Evolutionary conservation across 345 rosid genomes (phyloP), one percentile per base, ranked within the genome.

Genomic region (Triadica sebifera): DNA sequence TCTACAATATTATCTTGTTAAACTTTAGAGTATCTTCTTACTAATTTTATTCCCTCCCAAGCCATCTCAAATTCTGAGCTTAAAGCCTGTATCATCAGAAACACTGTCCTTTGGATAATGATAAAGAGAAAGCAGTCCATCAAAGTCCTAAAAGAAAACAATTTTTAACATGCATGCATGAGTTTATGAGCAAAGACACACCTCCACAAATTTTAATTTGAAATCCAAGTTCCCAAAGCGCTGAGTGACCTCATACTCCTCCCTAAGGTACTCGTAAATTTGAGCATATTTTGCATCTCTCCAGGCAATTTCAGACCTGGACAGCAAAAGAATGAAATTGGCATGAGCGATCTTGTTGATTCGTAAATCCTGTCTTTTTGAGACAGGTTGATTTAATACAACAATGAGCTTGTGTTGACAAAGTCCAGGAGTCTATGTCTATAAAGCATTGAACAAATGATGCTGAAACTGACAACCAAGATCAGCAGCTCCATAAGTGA

Each of bases 281-380:
- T 84, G 96, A 77, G 96, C 93, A 80, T 92, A 92, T 81, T 88
- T 94, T 56, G 96, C 98, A 81, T 90, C 92, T 78, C 93, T 88
- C 98, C 97, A 94, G 79, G 97, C 98, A 82, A 94, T 94, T 84
- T 94, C 97, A 20, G 96, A 91, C 81, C 98, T 91, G 85, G 25
- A 83, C 67, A 75, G 51, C 34, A 51, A 39, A 79, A 71, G 50
- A 74, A 45, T 3, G 57, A n/a, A 65, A 70, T 20, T 63, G 49
- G 13, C 34, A 51, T 65, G 4, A 74, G 62, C 8, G 20, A 19
- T n/a, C 3, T 49, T 34, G 60, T 51, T 19, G 38, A 72, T 9
- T 22, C 38, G 62, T 9, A 71, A 43, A 39, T 69, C 65, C 37
- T 37, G 38, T 25, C 29, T 20, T 46, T 20, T 69, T 56, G 17